Conservation (phyloP, 2,329 filamentous ascomycete species). For the Scedosporium dehoogii region DNA sequence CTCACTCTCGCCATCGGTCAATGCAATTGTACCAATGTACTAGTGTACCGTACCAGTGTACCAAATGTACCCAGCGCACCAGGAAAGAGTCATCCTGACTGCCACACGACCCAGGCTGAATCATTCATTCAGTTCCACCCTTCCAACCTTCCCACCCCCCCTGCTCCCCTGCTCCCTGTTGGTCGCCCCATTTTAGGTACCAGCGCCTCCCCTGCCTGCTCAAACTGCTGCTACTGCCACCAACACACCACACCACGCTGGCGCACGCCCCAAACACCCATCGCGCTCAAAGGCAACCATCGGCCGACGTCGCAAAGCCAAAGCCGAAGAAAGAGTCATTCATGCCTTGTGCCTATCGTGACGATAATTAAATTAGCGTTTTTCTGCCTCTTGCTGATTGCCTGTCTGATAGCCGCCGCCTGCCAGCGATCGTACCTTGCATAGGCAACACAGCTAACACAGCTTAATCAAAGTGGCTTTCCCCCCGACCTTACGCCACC, state of each 20-base stretch:
- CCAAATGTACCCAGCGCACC: neutral
- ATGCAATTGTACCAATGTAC: neutral
- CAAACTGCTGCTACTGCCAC: neutral
- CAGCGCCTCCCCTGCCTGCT: constrained; percentile 3
- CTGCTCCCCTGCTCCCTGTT: neutral
- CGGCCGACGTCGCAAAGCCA: constrained; percentile 6
- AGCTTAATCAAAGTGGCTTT: neutral
- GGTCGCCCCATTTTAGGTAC: constrained; percentile 3
- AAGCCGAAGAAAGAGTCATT: constrained; percentile 3
- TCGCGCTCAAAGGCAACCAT: constrained; percentile 5
- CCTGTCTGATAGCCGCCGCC: neutral
- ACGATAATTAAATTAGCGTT: neutral
- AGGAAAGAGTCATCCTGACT: constrained; percentile 5
- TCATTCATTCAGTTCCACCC: neutral
- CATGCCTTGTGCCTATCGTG: neutral
- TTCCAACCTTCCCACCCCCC: neutral
- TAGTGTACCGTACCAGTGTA: too few species aligned
- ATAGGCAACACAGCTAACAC: neutral
- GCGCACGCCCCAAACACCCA: neutral
- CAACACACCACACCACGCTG: neutral
- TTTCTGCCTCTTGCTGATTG: constrained; percentile 1
- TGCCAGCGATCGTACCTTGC: constrained; percentile 7
- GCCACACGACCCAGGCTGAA: constrained; percentile 6
- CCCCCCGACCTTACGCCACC: constrained; percentile 1
- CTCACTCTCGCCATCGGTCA: neutral